A percentile compares a stretch with the other conserved stretches of the same genome.
These are phyloP conservation scores for Monosporascus sp. DNA, from an alignment of 2,329 filamentous ascomycete species.

Conservation along the genomic window DNA sequence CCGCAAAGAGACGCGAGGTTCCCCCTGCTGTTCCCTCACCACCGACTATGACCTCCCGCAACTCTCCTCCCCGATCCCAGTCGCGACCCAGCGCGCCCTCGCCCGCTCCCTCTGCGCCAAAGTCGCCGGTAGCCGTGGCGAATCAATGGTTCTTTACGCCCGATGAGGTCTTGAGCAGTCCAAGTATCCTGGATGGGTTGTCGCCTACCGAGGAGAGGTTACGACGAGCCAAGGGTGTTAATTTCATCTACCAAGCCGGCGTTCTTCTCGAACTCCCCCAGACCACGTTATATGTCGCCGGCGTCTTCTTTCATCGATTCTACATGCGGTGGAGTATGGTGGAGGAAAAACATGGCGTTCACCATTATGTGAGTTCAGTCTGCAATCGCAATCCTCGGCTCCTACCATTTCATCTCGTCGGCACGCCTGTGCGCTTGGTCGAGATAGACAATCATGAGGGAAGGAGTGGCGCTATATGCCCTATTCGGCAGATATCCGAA, in stretches of 20 bases:
- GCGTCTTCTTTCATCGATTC: conserved; percentile 92
- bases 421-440: too few relatives aligned
- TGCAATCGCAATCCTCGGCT: not conserved
- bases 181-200: conserved; percentile 80
- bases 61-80: conserved; percentile 42
- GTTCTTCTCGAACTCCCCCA: conserved; percentile 90
- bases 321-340: conserved; percentile 87
- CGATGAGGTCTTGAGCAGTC: conserved; percentile 75
- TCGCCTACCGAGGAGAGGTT: conserved; percentile 70
- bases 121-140: conserved; percentile 28
- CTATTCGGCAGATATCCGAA: not conserved
- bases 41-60: conserved; percentile 49
- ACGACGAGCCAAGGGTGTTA: conserved; percentile 83
- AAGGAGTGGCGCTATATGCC: not conserved
- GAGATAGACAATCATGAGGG: not conserved
- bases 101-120: conserved; percentile 35
- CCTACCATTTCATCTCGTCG: too few relatives aligned
- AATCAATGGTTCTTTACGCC: conserved; percentile 87
- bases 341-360: conserved; percentile 68
- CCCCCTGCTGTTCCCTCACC: conserved; percentile 59
- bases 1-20: conserved; percentile 45
- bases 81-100: conserved; percentile 39
- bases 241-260: conserved; percentile 93
- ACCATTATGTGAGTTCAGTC: conserved; percentile 70
- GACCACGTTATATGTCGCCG: conserved; percentile 84